Evolutionary conservation across 2,329 filamentous ascomycete genomes (phyloP).

Genomic region (Colletotrichum sp.): DNA sequence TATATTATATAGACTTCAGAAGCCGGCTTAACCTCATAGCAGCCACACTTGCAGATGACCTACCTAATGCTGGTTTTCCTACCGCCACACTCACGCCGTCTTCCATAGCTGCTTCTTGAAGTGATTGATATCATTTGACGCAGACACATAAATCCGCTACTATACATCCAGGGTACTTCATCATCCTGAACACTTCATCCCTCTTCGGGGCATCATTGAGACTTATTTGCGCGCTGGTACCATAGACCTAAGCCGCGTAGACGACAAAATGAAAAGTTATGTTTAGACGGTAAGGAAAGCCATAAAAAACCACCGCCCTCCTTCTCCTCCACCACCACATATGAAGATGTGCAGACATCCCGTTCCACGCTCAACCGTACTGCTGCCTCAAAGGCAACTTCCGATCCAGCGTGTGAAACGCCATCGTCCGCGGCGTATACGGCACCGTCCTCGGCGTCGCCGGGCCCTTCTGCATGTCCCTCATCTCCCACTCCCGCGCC

Average conservation of each 20-base stretch:
- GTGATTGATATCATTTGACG: background rate
- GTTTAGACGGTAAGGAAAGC: background rate
- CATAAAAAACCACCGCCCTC: background rate
- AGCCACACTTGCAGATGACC: too few species aligned
- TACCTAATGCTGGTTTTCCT: too few species aligned
- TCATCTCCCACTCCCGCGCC: constrained; percentile 63
- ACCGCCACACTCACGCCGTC: too few species aligned
- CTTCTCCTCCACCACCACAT: background rate
- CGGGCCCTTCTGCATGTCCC: constrained; percentile 50
- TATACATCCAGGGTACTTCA: background rate
- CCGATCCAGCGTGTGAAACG: constrained; percentile 68
- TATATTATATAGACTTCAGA: too few species aligned
- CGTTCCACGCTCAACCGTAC: constrained; percentile 8
- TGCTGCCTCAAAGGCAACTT: constrained; percentile 57
- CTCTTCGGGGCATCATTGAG: background rate
- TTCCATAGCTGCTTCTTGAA: background rate
- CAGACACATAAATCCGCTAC: background rate
- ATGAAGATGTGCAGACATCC: too few species aligned
- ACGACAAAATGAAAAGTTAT: background rate
- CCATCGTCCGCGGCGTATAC: constrained; percentile 71
- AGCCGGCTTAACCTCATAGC: too few species aligned
- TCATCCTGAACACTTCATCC: background rate
- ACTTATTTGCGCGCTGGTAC: background rate
- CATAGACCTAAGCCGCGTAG: background rate
- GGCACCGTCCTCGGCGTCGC: constrained; percentile 45